Evolutionary conservation across 768 basidiomycete genomes (phyloP).

Genomic region (Exsudoporus frostii): DNA sequence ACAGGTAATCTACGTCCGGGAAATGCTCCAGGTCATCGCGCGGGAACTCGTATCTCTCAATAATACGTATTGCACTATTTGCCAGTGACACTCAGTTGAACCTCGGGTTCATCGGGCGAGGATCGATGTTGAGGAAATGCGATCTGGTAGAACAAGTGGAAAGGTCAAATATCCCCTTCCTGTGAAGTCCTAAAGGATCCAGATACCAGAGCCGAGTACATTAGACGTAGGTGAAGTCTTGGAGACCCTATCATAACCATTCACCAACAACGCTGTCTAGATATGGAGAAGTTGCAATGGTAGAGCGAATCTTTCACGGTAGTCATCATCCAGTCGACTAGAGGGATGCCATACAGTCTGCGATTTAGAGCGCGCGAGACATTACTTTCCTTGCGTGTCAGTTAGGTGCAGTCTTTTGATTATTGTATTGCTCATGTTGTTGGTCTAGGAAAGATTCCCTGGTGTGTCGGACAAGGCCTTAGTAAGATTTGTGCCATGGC

Average conservation of each 20-base stretch:
- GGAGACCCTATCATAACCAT: neutral
- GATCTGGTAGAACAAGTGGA: slow-evolving; percentile 61
- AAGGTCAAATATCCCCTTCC: slow-evolving; percentile 70
- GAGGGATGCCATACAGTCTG: slow-evolving; percentile 85
- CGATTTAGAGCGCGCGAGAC: slow-evolving; percentile 88
- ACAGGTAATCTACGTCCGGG: slow-evolving; percentile 75
- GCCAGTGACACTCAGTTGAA: neutral
- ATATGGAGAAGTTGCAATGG: slow-evolving; percentile 84
- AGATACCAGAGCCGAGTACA: slow-evolving; percentile 80
- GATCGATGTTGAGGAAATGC: slow-evolving; percentile 82
- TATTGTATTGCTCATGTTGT: slow-evolving; percentile 2
- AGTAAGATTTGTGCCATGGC: no score
- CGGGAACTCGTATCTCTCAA: slow-evolving; percentile 78
- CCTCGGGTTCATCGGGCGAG: slow-evolving; percentile 78
- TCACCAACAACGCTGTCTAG: slow-evolving; percentile 39
- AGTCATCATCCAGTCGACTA: slow-evolving; percentile 69
- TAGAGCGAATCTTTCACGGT: slow-evolving; percentile 79
- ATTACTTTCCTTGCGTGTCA: slow-evolving; percentile 64
- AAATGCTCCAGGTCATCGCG: slow-evolving; percentile 72
- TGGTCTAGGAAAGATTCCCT: slow-evolving; percentile 69
- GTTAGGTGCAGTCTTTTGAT: slow-evolving; percentile 19
- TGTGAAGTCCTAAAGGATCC: slow-evolving; percentile 80
- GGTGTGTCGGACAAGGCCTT: slow-evolving; percentile 60
- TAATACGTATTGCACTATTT: slow-evolving; percentile 46
- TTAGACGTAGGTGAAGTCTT: slow-evolving; percentile 63